Conservation (phyloP, 75 land plant genomes). For the Cunninghamia lanceolata region DNA sequence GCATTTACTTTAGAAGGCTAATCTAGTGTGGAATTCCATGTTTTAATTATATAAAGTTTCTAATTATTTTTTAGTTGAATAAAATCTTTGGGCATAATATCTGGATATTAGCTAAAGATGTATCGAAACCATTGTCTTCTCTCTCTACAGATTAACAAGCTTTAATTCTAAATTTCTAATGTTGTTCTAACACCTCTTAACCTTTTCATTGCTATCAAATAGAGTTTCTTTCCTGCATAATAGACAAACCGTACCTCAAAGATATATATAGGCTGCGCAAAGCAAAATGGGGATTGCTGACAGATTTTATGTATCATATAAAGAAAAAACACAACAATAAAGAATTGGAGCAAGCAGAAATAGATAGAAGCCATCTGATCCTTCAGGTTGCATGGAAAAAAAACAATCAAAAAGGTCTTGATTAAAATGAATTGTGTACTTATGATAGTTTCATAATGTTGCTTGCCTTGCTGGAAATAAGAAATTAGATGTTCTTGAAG, state of each 20-base stretch:
- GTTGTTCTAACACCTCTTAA: not conserved
- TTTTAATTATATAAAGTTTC: not conserved
- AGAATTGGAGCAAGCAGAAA: not conserved
- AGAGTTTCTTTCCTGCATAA: not conserved
- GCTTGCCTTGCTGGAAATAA: not conserved
- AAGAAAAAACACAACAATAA: not conserved
- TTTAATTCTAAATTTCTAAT: not conserved
- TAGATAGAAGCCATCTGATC: not conserved
- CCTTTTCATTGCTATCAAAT: not conserved
- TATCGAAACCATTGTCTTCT: not conserved
- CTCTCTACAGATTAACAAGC: not conserved
- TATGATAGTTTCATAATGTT: not conserved
- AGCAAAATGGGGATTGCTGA: not conserved
- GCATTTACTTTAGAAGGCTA: not conserved
- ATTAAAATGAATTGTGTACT: not conserved
- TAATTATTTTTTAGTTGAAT: not conserved
- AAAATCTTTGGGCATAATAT: not conserved
- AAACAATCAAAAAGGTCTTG: not conserved
- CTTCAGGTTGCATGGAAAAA: not conserved
- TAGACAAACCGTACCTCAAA: not conserved
- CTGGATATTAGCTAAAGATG: not conserved
- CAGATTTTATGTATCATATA: not conserved
- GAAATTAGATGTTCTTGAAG: not conserved
- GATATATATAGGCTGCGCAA: not conserved
- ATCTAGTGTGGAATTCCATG: not conserved